Evolutionary conservation across 2,329 filamentous ascomycete genomes (phyloP).

Genomic region (Domatiomyces catenatus): DNA sequence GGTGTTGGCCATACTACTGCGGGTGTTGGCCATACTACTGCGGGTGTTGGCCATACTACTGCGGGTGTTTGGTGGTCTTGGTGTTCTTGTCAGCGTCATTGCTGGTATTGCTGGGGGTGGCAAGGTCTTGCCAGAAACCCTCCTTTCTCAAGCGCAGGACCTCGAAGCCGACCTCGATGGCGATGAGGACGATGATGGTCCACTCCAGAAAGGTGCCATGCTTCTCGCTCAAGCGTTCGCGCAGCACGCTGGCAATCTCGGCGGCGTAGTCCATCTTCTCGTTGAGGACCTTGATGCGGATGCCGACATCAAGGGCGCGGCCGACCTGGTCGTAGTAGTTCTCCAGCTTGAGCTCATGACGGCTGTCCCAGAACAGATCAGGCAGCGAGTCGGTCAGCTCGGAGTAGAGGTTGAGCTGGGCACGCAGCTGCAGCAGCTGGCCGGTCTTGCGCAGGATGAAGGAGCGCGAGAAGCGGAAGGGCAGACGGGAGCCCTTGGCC

Average conservation of each 20-base stretch:
- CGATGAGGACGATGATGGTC: slow-evolving; percentile 90
- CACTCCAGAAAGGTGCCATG: slow-evolving; percentile 78
- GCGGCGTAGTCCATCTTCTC: slow-evolving; percentile 97
- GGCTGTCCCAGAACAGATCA: slow-evolving; percentile 91
- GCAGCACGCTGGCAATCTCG: slow-evolving; percentile 77
- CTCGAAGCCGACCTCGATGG: slow-evolving; percentile 82
- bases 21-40: neutral
- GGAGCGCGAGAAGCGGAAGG: slow-evolving; percentile 43
- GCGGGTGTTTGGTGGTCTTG: neutral
- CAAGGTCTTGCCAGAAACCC: slow-evolving; percentile 19
- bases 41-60: neutral
- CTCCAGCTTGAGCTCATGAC: slow-evolving; percentile 76
- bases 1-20: neutral
- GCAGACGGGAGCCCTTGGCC: slow-evolving; percentile 47
- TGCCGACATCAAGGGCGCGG: slow-evolving; percentile 74
- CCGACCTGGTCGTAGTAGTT: slow-evolving; percentile 92
- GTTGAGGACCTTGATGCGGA: slow-evolving; percentile 79
- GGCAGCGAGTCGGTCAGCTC: slow-evolving; percentile 90
- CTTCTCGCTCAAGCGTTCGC: slow-evolving; percentile 79
- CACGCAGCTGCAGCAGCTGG: slow-evolving; percentile 73
- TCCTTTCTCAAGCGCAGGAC: slow-evolving; percentile 58
- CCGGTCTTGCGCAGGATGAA: slow-evolving; percentile 91
- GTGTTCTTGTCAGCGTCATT: neutral
- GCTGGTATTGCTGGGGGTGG: neutral
- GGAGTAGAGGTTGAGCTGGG: slow-evolving; percentile 90